Percentiles rank a stretch among this genome's conserved stretches.
Evolutionary conservation across 352 stramenopile species (phyloP).

Genomic region (Pythium volutum): DNA sequence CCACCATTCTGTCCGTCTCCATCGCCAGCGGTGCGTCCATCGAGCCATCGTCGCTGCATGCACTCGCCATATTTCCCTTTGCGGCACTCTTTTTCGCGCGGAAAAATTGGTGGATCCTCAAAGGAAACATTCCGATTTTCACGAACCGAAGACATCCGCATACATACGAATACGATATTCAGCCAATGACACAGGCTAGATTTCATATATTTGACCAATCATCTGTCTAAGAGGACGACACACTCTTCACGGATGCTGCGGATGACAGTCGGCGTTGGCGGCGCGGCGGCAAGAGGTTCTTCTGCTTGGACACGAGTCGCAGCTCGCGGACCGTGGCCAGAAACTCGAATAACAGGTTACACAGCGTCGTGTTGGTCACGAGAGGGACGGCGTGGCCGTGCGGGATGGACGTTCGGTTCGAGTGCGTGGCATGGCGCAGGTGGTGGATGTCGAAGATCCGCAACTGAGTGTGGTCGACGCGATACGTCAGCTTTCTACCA

Average conservation of each 20-base stretch:
- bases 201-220: constrained; percentile 8
- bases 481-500: constrained; percentile 23
- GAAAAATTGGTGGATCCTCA: constrained; percentile 1
- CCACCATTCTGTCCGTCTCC: not conserved
- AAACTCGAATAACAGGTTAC: constrained; percentile 43
- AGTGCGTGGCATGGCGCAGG: constrained; percentile 6
- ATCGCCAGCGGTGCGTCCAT: not conserved
- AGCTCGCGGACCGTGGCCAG: constrained; percentile 79
- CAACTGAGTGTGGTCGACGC: constrained; percentile 17
- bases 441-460: constrained; percentile 21
- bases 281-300: constrained; percentile 50
- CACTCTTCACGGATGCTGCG: not conserved
- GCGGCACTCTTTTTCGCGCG: not conserved
- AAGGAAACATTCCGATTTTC: constrained; percentile 21
- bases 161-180: constrained; percentile 2
- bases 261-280: not conserved
- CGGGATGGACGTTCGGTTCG: not conserved
- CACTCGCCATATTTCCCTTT: constrained; percentile 7
- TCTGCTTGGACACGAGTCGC: constrained; percentile 67
- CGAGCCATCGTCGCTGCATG: constrained; percentile 7
- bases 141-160: not conserved
- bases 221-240: not conserved
- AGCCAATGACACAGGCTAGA: not conserved
- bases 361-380: constrained; percentile 22
- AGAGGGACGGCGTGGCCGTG: not conserved